Conservation (phyloP, 2,329 filamentous ascomycete species). For the Sclerotinia sclerotiorum region DNA sequence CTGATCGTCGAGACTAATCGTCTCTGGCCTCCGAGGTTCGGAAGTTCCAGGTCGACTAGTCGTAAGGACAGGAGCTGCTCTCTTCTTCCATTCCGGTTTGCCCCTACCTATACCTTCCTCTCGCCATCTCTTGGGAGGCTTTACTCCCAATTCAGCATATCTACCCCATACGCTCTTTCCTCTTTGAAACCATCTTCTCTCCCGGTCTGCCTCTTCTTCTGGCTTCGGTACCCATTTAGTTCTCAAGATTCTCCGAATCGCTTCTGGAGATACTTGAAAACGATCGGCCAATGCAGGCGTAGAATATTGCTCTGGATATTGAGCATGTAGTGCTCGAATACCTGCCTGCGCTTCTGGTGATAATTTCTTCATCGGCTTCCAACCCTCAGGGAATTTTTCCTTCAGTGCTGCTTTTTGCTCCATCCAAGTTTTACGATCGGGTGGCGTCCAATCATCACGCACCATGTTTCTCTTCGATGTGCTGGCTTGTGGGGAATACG, state of each 20-base stretch:
- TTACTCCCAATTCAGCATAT: constrained; percentile 60
- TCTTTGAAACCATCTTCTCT: constrained; percentile 61
- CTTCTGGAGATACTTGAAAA: constrained; percentile 86
- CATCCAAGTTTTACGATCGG: constrained; percentile 61
- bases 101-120: constrained; percentile 40
- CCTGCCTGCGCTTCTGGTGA: constrained; percentile 92
- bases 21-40: constrained; percentile 14
- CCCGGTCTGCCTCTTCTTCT: constrained; percentile 56
- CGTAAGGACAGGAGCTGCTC: constrained; percentile 25
- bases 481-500: constrained; percentile 19
- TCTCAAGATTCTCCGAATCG: constrained; percentile 81
- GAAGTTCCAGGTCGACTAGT: constrained; percentile 26
- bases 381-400: constrained; percentile 77
- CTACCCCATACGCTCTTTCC: constrained; percentile 60
- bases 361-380: constrained; percentile 80
- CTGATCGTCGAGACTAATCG: constrained; percentile 2
- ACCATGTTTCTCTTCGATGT: constrained; percentile 13
- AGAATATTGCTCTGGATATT: constrained; percentile 75
- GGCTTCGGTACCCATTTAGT: constrained; percentile 68
- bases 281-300: constrained; percentile 70
- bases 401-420: constrained; percentile 72
- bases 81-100: constrained; percentile 33
- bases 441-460: constrained; percentile 27
- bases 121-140: constrained; percentile 62
- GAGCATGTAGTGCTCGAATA: constrained; percentile 76